Conservation (phyloP, 352 stramenopile genomes). For the Discostella stelligera region DNA sequence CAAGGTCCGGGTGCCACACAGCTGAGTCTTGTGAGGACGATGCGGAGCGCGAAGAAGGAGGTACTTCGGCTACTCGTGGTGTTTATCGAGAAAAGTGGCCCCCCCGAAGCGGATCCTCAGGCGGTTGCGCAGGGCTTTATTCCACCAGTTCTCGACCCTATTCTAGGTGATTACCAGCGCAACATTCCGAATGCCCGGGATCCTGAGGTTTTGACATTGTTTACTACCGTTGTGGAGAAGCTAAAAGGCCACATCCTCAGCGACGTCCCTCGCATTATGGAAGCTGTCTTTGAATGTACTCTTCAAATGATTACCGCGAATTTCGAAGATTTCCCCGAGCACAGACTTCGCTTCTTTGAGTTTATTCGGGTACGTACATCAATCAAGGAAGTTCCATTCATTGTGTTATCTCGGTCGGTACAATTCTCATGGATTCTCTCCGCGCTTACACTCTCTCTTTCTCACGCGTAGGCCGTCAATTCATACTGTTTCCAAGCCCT, state of each 20-base stretch:
- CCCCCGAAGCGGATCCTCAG: slow-evolving; percentile 69
- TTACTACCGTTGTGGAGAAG: slow-evolving; percentile 95
- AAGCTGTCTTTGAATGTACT: slow-evolving; percentile 97
- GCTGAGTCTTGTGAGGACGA: slow-evolving; percentile 88
- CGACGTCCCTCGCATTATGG: slow-evolving; percentile 93
- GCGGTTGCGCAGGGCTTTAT: slow-evolving; percentile 92
- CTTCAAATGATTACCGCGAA: slow-evolving; percentile 99
- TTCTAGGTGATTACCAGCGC: slow-evolving; percentile 94
- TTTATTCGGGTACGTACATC: slow-evolving; percentile 85
- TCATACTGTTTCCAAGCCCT: slow-evolving; percentile 94
- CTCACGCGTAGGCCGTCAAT: slow-evolving; percentile 61
- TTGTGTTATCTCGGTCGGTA: not conserved
- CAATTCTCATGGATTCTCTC: slow-evolving; percentile 1
- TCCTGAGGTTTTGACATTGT: slow-evolving; percentile 92
- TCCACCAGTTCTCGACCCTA: slow-evolving; percentile 93
- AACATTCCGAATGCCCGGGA: slow-evolving; percentile 85
- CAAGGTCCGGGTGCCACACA: slow-evolving; percentile 93
- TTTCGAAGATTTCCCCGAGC: slow-evolving; percentile 98
- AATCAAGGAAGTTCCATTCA: not conserved
- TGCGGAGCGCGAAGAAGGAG: slow-evolving; percentile 97
- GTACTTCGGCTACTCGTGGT: slow-evolving; percentile 93
- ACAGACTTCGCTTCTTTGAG: slow-evolving; percentile 98
- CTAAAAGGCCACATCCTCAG: slow-evolving; percentile 87
- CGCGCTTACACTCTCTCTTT: not conserved
- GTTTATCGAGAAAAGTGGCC: slow-evolving; percentile 89